phyloP scores from a whole-genome alignment of 148 eudicot genomes.

The Chenopodium formosanum region DNA sequence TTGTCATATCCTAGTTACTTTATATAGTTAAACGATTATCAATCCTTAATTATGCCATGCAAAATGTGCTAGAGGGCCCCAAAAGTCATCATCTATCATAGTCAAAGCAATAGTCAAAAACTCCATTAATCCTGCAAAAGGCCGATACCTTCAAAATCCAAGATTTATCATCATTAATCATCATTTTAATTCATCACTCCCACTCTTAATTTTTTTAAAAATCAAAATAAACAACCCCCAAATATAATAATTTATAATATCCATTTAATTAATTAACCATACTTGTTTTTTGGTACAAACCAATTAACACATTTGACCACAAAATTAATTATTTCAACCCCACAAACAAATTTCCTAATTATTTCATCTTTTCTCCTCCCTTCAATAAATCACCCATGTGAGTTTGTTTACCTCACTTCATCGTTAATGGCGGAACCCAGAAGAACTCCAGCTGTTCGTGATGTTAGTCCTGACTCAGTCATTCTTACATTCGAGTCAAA shows the following conservation, averaged over 20 bases:
- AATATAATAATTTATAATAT: background rate
- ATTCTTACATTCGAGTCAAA: constrained; percentile 49
- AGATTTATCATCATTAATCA: constrained; percentile 1
- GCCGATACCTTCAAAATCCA: constrained; percentile 14
- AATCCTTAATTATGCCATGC: background rate
- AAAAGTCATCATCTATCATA: background rate
- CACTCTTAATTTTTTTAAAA: background rate
- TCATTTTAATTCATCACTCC: background rate
- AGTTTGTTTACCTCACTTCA: background rate
- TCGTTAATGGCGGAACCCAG: constrained; percentile 47
- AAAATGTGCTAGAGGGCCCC: background rate
- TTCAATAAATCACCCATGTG: background rate
- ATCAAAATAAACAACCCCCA: background rate
- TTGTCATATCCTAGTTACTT: too few relatives aligned
- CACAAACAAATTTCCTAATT: too few relatives aligned
- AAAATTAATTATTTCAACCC: background rate
- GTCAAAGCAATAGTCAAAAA: constrained; percentile 12
- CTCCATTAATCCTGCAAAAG: constrained; percentile 4
- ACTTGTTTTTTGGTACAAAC: background rate
- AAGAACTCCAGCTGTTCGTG: constrained; percentile 25
- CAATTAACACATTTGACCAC: background rate
- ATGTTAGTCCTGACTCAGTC: constrained; percentile 71
- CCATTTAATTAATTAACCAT: background rate
- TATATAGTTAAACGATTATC: too few relatives aligned
- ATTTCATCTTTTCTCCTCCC: background rate